phyloP scores from a whole-genome alignment of 2,329 filamentous ascomycete species.

The Metarhizium album region DNA sequence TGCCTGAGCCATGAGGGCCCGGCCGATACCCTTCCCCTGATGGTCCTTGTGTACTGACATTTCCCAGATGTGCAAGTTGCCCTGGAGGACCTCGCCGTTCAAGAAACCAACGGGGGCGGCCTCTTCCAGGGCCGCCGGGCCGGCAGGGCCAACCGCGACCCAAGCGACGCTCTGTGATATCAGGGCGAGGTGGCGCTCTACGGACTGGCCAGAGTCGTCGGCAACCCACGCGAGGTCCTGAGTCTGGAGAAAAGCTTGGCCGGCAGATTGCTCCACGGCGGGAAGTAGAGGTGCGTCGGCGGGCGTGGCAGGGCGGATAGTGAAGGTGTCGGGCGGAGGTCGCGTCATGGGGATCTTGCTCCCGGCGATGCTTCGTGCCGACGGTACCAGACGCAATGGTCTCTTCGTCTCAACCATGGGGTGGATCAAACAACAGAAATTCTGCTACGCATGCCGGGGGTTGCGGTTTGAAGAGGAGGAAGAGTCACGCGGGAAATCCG shows the following conservation, averaged over 20 bases:
- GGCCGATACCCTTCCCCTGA: slow-evolving; percentile 7
- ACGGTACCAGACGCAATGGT: no score
- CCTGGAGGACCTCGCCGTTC: slow-evolving; percentile 7
- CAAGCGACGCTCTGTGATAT: slow-evolving; percentile 6
- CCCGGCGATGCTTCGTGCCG: no score
- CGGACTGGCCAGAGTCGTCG: slow-evolving; percentile 6
- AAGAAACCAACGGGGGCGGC: slow-evolving; percentile 7
- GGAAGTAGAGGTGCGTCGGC: slow-evolving; percentile 5
- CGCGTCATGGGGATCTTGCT: no score
- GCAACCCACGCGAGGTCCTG: slow-evolving; percentile 8
- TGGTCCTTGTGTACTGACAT: slow-evolving; percentile 6
- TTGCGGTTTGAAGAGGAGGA: no score
- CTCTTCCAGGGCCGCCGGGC: not conserved
- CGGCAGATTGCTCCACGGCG: slow-evolving; percentile 7
- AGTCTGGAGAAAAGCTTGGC: slow-evolving; percentile 6
- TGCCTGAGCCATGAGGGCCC: slow-evolving; percentile 3
- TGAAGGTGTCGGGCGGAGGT: not conserved
- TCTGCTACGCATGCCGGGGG: no score
- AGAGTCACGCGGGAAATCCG: no score
- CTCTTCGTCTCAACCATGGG: no score
- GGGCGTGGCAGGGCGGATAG: slow-evolving; percentile 4
- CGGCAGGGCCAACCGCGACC: slow-evolving; percentile 4
- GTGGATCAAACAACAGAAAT: no score
- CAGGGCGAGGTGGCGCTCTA: slow-evolving; percentile 6
- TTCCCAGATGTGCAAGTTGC: slow-evolving; percentile 9